These are phyloP conservation scores for Solanum ossicruentum DNA, from an alignment of 257 asterid species.

Conservation along the genomic window DNA sequence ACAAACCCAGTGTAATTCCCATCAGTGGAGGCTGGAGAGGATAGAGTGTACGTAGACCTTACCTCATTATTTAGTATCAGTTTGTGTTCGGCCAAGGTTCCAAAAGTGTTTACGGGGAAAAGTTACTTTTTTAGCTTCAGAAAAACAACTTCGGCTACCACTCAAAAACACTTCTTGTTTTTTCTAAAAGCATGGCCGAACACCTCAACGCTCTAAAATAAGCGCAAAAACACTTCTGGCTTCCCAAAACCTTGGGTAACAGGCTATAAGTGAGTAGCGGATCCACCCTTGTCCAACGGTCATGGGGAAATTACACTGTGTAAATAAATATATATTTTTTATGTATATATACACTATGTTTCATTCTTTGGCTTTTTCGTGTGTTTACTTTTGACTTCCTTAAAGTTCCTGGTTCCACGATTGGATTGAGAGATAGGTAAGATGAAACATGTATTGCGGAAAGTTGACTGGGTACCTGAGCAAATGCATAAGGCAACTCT, in stretches of 20 bases:
- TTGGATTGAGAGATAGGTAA: not conserved
- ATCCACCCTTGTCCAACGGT: not conserved
- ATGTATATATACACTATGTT: not conserved
- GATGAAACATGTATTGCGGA: not conserved
- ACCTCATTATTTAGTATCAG: not conserved
- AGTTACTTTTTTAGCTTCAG: not conserved
- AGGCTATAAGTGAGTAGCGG: not conserved
- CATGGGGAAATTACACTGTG: not conserved
- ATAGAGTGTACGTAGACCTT: not conserved
- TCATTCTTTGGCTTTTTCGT: not conserved
- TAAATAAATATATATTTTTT: no score
- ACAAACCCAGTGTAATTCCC: not conserved
- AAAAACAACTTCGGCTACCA: no score
- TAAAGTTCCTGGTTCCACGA: not conserved
- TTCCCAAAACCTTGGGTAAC: not conserved
- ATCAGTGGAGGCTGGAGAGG: not conserved
- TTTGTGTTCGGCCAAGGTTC: not conserved
- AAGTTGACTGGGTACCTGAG: conserved; percentile 42
- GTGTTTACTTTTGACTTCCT: not conserved
- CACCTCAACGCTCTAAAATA: no score
- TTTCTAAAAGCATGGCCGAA: no score
- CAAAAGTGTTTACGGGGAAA: not conserved
- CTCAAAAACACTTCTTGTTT: no score
- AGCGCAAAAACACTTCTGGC: no score
- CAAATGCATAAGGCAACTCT: conserved; percentile 71